phyloP scores from a whole-genome alignment of 495 filamentous ascomycete genomes.

The Talaromyces nanjingensis region DNA sequence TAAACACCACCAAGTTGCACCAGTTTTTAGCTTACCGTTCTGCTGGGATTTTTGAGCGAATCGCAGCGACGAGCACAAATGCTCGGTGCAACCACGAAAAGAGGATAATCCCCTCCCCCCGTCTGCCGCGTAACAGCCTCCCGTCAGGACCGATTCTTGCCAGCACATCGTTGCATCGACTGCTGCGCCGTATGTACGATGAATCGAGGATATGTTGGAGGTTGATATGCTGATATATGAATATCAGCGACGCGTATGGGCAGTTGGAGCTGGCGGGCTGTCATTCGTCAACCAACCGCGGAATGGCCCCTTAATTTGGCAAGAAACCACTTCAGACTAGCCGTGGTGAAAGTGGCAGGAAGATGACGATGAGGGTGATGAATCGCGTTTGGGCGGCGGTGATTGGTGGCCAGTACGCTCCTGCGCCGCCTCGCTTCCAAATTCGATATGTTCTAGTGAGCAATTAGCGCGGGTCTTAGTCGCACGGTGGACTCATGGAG shows the following conservation, averaged over 20 bases:
- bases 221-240: neutral
- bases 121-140: slow-evolving; percentile 7
- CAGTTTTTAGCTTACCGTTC: slow-evolving; percentile 10
- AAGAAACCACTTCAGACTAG: neutral
- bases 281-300: slow-evolving; percentile 2
- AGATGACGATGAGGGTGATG: neutral
- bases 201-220: neutral
- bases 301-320: slow-evolving; percentile 3
- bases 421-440: slow-evolving; percentile 5
- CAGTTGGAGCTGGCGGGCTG: neutral
- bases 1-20: slow-evolving; percentile 6
- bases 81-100: slow-evolving; percentile 8
- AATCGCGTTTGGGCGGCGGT: neutral
- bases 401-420: neutral
- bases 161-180: slow-evolving; percentile 10
- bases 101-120: slow-evolving; percentile 2
- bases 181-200: neutral
- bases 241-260: neutral
- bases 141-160: slow-evolving; percentile 2
- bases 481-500: neutral
- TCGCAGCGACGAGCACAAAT: slow-evolving; percentile 2
- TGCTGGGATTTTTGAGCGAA: slow-evolving; percentile 8
- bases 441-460: slow-evolving; percentile 6
- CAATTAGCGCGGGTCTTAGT: slow-evolving; percentile 8
- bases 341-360: neutral